phyloP scores from a whole-genome alignment of 192 early-diverging fungal genomes.

The Glomus cerebriforme region DNA sequence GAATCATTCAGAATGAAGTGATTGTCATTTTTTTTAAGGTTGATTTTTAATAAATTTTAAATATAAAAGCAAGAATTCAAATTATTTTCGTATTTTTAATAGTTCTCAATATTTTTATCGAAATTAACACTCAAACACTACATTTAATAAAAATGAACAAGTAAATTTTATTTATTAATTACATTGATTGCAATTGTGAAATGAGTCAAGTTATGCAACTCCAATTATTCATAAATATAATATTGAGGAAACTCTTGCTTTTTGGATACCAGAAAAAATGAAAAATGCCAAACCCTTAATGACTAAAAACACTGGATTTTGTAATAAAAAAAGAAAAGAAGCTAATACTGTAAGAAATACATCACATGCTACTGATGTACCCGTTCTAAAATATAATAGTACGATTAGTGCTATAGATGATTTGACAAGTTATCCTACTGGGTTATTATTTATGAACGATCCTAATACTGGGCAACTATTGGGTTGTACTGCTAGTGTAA shows the following conservation, averaged over 20 bases:
- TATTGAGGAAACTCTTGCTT: neutral
- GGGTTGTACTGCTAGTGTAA: neutral
- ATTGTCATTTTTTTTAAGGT: no score
- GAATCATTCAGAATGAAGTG: no score
- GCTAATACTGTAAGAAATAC: neutral
- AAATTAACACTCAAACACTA: neutral
- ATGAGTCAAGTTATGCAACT: neutral
- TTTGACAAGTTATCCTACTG: neutral
- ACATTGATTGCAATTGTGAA: neutral
- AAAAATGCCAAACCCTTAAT: neutral
- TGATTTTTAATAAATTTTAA: no score
- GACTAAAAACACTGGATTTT: neutral
- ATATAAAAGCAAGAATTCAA: no score
- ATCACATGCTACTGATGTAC: neutral
- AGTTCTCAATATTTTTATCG: no score
- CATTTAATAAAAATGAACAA: slow-evolving; percentile 16
- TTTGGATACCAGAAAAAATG: neutral
- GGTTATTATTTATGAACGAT: neutral
- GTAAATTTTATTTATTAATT: neutral
- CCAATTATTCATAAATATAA: slow-evolving; percentile 1
- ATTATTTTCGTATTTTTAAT: no score
- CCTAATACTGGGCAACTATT: neutral
- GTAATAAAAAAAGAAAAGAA: neutral
- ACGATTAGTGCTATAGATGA: neutral
- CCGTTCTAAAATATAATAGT: neutral